Evolutionary conservation across 2,329 filamentous ascomycete genomes (phyloP).

Genomic region (Septoria petroselini): DNA sequence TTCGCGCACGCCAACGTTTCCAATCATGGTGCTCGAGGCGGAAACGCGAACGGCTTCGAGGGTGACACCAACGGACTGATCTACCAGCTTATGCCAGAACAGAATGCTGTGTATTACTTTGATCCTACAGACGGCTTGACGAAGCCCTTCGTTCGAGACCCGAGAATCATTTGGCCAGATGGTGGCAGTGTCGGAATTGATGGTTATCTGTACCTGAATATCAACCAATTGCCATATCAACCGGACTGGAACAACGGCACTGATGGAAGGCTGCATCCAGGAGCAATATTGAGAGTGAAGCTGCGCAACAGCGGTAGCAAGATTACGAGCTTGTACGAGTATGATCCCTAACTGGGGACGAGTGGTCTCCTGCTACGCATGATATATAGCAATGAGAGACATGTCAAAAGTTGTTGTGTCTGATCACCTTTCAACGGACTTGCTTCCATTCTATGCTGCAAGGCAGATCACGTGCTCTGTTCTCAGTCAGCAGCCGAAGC

Average conservation of each 20-base stretch:
- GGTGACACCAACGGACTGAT: slow-evolving; percentile 45
- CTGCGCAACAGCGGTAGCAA: slow-evolving; percentile 44
- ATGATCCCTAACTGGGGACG: neutral
- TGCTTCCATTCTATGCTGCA: too few species aligned
- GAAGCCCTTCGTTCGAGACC: slow-evolving; percentile 42
- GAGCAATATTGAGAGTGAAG: slow-evolving; percentile 46
- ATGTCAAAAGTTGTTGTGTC: too few species aligned
- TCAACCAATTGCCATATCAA: slow-evolving; percentile 51
- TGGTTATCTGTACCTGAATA: slow-evolving; percentile 50
- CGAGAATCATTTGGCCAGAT: slow-evolving; percentile 47
- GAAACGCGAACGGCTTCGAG: slow-evolving; percentile 48
- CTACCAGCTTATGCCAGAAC: slow-evolving; percentile 48
- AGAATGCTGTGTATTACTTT: slow-evolving; percentile 48
- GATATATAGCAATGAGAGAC: too few species aligned
- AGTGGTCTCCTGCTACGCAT: too few species aligned
- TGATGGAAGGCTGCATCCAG: slow-evolving; percentile 44
- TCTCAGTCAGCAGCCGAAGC: too few species aligned
- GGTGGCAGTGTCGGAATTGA: slow-evolving; percentile 44
- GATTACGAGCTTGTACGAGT: slow-evolving; percentile 33
- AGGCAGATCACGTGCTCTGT: too few species aligned
- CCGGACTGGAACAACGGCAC: slow-evolving; percentile 49
- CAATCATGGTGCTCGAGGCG: slow-evolving; percentile 46
- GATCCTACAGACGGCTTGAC: slow-evolving; percentile 41
- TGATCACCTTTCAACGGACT: too few species aligned
- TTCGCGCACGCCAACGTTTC: slow-evolving; percentile 48